These are phyloP conservation scores for Chalciporus chontae DNA, from an alignment of 768 basidiomycete species.

Conservation along the genomic window DNA sequence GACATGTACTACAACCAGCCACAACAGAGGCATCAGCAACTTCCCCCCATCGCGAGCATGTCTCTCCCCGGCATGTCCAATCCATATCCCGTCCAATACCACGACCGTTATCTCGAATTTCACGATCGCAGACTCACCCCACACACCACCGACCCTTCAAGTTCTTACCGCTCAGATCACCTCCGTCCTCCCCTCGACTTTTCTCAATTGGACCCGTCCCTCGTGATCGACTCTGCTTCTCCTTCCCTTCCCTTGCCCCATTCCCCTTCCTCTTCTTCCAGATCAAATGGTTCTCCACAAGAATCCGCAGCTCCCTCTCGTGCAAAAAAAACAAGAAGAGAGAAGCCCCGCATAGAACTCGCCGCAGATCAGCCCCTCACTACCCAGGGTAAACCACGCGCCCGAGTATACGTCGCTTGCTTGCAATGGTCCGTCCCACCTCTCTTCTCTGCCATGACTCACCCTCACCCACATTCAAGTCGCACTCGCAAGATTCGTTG, in stretches of 20 bases:
- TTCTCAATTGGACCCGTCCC: conserved; percentile 8
- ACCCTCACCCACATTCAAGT: conserved; percentile 34
- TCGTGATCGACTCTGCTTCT: background rate
- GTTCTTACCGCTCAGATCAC: background rate
- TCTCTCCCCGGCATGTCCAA: conserved; percentile 10
- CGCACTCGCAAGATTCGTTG: conserved; percentile 79
- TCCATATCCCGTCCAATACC: background rate
- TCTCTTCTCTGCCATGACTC: background rate
- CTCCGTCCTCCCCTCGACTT: conserved; percentile 1
- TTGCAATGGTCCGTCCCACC: conserved; percentile 59
- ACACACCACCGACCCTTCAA: conserved; percentile 4
- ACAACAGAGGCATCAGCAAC: conserved; percentile 9
- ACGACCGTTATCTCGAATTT: background rate
- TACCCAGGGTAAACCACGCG: conserved; percentile 73
- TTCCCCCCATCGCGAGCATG: conserved; percentile 17
- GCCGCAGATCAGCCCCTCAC: conserved; percentile 77
- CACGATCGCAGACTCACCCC: background rate
- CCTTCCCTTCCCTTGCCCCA: background rate
- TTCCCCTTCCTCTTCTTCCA: background rate
- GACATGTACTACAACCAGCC: conserved; percentile 15
- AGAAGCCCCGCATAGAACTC: conserved; percentile 61
- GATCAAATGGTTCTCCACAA: background rate
- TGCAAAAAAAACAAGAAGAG: conserved; percentile 42
- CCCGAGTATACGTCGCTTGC: conserved; percentile 77
- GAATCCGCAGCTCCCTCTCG: background rate